Evolutionary conservation across 306 rosid species (phyloP).

Genomic region (Trifolium repens): DNA sequence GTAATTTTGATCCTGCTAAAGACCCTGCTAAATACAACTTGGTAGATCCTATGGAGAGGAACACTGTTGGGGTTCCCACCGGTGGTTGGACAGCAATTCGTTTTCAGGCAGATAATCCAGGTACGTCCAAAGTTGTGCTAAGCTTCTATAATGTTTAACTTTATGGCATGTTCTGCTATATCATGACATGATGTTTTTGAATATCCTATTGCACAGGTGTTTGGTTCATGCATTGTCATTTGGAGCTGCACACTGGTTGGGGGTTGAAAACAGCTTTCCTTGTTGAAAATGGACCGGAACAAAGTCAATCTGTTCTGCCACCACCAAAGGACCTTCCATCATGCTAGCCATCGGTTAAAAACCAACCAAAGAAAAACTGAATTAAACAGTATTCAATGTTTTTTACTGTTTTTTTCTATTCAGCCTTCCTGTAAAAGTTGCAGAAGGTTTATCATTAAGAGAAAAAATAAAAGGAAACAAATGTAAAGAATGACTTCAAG

Average conservation of each 20-base stretch:
- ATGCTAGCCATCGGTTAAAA: constrained; percentile 34
- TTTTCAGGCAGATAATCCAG: constrained; percentile 82
- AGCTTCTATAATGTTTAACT: not conserved
- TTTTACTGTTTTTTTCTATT: not conserved
- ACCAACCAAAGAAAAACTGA: not conserved
- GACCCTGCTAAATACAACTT: constrained; percentile 55
- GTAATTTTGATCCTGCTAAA: constrained; percentile 64
- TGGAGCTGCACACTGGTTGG: constrained; percentile 86
- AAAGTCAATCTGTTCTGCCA: constrained; percentile 64
- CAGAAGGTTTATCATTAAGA: constrained; percentile 21
- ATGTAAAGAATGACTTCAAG: constrained; percentile 14
- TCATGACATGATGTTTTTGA: constrained; percentile 14
- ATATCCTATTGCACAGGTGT: constrained; percentile 53
- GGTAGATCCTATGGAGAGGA: constrained; percentile 85
- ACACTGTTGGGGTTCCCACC: constrained; percentile 76
- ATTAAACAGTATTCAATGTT: not conserved
- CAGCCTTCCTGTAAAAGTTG: constrained; percentile 9
- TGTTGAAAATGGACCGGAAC: constrained; percentile 72
- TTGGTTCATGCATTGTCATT: constrained; percentile 88
- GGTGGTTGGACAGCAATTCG: constrained; percentile 89
- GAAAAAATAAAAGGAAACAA: not conserved
- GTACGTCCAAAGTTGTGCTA: constrained; percentile 31
- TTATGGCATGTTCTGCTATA: not conserved
- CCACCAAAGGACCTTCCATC: constrained; percentile 57
- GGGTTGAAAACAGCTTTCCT: constrained; percentile 82